phyloP scores from a whole-genome alignment of 768 basidiomycete genomes.

The Bullera alba region DNA sequence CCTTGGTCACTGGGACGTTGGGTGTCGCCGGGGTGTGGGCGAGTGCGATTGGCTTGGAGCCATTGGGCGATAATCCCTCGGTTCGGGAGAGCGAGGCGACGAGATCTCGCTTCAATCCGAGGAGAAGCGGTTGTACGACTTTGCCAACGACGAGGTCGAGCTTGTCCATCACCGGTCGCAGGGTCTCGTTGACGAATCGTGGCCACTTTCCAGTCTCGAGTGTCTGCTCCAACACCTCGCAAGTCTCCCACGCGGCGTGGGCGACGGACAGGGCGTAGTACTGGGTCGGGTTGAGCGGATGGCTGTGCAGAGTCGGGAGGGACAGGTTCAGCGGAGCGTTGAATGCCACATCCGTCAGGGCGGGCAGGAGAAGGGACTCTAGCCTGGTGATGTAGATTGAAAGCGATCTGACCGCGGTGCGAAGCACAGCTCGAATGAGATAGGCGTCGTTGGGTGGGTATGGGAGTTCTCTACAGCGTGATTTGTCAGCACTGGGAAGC shows the following conservation, averaged over 20 bases:
- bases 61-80: slow-evolving; percentile 35
- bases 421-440: slow-evolving; percentile 43
- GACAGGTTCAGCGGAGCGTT: slow-evolving; percentile 69
- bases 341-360: slow-evolving; percentile 72
- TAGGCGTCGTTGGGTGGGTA: slow-evolving; percentile 41
- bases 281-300: slow-evolving; percentile 40
- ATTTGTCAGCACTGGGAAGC: not conserved
- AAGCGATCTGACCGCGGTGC: slow-evolving; percentile 39
- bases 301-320: slow-evolving; percentile 26
- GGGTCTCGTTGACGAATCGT: slow-evolving; percentile 39
- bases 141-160: slow-evolving; percentile 43
- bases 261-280: slow-evolving; percentile 39
- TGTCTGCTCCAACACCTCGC: slow-evolving; percentile 43
- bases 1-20: slow-evolving; percentile 16
- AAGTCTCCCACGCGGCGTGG: slow-evolving; percentile 46
- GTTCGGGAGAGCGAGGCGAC: slow-evolving; percentile 20
- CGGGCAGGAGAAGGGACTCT: slow-evolving; percentile 72
- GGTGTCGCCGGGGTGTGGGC: slow-evolving; percentile 26
- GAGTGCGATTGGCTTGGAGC: slow-evolving; percentile 30
- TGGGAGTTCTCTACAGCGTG: slow-evolving; percentile 37
- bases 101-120: slow-evolving; percentile 37
- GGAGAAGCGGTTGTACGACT: slow-evolving; percentile 41
- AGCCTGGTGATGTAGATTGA: slow-evolving; percentile 49
- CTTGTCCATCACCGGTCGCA: slow-evolving; percentile 46
- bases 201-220: slow-evolving; percentile 41